Evolutionary conservation across 495 filamentous ascomycete species (phyloP).

Genomic region (Aspergillus conjunctus): DNA sequence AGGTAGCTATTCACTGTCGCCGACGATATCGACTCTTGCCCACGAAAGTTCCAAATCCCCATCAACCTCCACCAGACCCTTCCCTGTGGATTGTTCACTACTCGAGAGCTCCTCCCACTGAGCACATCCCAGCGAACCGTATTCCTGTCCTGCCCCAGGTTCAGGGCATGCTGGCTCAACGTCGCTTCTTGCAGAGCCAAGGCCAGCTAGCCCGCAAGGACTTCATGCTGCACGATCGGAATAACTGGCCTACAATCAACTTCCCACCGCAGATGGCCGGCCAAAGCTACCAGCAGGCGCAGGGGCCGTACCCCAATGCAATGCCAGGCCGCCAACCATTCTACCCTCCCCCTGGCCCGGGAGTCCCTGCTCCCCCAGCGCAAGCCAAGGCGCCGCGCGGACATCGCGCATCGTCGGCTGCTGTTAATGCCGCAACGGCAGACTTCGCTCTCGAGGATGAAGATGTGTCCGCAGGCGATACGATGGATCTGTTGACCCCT

Average conservation of each 20-base stretch:
- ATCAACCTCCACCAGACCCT: conserved; percentile 68
- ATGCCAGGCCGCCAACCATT: conserved; percentile 41
- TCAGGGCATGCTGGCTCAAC: conserved; percentile 61
- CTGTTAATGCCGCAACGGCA: conserved; percentile 38
- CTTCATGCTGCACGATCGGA: conserved; percentile 87
- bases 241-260: conserved; percentile 84
- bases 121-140: conserved; percentile 66
- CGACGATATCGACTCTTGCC: conserved; percentile 81
- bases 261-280: conserved; percentile 58
- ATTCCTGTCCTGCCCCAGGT: conserved; percentile 62
- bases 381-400: conserved; percentile 40
- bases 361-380: conserved; percentile 31
- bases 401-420: conserved; percentile 41
- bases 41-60: conserved; percentile 59
- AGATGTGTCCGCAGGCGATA: conserved; percentile 79
- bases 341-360: conserved; percentile 40
- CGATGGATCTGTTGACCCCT: conserved; percentile 83
- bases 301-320: conserved; percentile 34
- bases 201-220: conserved; percentile 87
- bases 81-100: conserved; percentile 96
- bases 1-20: conserved; percentile 69
- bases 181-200: conserved; percentile 69
- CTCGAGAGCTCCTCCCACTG: conserved; percentile 65
- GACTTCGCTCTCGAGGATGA: conserved; percentile 79
- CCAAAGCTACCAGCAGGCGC: conserved; percentile 41